Conservation (phyloP, 257 asterid species). For the Solanum chaucha region DNA sequence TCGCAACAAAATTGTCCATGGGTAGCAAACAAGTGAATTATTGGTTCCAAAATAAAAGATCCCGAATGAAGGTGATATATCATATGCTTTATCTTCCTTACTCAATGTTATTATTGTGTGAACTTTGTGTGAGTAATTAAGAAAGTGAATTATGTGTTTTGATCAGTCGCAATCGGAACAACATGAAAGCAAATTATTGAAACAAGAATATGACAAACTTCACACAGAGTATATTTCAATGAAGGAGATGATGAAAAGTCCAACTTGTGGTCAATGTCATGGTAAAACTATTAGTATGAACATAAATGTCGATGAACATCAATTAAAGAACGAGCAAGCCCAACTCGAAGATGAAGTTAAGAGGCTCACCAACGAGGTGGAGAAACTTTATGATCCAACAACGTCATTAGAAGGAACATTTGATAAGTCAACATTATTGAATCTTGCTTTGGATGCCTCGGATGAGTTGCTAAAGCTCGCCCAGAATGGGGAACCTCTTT, state of each 20-base stretch:
- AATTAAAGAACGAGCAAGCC: not conserved
- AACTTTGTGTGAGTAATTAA: no score
- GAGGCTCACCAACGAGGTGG: not conserved
- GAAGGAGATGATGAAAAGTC: no score
- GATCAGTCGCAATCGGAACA: no score
- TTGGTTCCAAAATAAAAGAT: constrained; percentile 36
- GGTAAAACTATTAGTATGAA: no score
- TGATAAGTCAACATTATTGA: not conserved
- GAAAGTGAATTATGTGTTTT: no score
- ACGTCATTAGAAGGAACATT: no score
- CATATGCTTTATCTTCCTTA: not conserved
- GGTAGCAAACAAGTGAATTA: not conserved
- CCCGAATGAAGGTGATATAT: constrained; percentile 60
- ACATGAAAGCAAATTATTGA: no score
- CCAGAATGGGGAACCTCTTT: not conserved
- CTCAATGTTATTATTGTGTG: not conserved
- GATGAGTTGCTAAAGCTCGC: not conserved
- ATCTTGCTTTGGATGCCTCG: not conserved
- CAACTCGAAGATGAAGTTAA: not conserved
- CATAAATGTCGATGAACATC: not conserved
- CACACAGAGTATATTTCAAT: no score
- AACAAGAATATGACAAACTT: no score
- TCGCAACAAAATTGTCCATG: not conserved
- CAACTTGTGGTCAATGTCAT: no score
- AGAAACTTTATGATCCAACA: no score